phyloP scores from a whole-genome alignment of 108 stramenopile species.

The Nitzschia sp. region DNA sequence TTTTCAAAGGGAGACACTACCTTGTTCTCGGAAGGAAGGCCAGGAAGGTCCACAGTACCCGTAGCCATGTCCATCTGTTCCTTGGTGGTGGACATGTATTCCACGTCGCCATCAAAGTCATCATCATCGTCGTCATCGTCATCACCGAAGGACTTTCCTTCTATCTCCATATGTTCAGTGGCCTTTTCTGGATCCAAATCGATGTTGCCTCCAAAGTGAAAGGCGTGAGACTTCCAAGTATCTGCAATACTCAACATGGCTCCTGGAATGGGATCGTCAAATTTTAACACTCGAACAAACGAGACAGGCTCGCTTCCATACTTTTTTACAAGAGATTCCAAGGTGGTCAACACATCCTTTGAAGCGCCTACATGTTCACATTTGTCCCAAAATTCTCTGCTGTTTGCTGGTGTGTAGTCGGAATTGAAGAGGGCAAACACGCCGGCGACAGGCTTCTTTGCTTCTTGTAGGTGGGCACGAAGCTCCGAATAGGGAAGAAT shows the following conservation, averaged over 20 bases:
- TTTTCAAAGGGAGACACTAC: constrained; percentile 65
- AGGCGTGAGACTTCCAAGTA: constrained; percentile 60
- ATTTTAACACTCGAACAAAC: constrained; percentile 68
- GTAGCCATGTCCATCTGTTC: constrained; percentile 30
- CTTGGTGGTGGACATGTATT: constrained; percentile 66
- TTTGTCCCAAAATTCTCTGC: constrained; percentile 62
- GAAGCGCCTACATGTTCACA: constrained; percentile 65
- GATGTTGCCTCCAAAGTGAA: constrained; percentile 42
- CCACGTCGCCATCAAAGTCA: constrained; percentile 69
- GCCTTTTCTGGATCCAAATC: constrained; percentile 40
- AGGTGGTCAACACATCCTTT: constrained; percentile 44
- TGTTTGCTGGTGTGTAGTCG: no score
- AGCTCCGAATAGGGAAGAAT: no score
- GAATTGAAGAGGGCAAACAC: constrained; percentile 73
- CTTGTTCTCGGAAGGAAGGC: constrained; percentile 1
- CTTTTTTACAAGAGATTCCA: constrained; percentile 31
- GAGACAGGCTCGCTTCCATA: constrained; percentile 40
- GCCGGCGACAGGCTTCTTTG: constrained; percentile 40
- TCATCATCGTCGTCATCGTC: constrained; percentile 79
- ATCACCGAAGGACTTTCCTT: constrained; percentile 16
- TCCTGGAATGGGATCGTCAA: constrained; percentile 64
- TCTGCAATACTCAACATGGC: constrained; percentile 79
- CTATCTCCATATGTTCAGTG: constrained; percentile 11
- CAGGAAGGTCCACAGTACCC: background rate
- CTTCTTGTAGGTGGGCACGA: no score